Evolutionary conservation across 768 basidiomycete species (phyloP).

Genomic region (Trichaptum fuscoviolaceum): DNA sequence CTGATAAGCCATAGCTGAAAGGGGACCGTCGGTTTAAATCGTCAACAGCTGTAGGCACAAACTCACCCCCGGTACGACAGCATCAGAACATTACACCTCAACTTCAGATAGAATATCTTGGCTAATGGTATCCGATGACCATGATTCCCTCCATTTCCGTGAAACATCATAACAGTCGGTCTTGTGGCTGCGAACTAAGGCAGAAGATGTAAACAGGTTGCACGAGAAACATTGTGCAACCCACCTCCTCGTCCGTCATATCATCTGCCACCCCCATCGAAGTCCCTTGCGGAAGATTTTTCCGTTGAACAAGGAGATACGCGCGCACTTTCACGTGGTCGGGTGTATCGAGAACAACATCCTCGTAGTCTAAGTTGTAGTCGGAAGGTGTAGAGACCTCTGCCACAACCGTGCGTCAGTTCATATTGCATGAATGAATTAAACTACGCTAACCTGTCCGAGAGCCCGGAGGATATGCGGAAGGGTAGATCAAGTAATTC

Average conservation of each 20-base stretch:
- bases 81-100: conserved; percentile 94
- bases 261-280: conserved; percentile 32
- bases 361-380: conserved; percentile 69
- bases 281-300: conserved; percentile 35
- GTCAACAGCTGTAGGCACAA: background rate
- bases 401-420: conserved; percentile 21
- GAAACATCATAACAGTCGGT: conserved; percentile 91
- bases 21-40: background rate
- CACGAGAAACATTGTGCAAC: conserved; percentile 1
- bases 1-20: conserved; percentile 78
- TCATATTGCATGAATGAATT: conserved; percentile 2
- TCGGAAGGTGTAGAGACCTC: conserved; percentile 70
- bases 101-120: conserved; percentile 69
- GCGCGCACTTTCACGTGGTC: conserved; percentile 71
- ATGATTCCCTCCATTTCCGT: conserved; percentile 83
- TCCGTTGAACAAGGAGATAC: conserved; percentile 69
- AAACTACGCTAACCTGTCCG: conserved; percentile 46
- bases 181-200: conserved; percentile 42
- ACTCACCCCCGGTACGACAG: conserved; percentile 86
- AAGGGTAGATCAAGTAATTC: conserved; percentile 86
- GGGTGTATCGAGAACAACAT: conserved; percentile 63
- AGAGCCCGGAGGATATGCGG: conserved; percentile 75
- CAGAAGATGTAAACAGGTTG: background rate
- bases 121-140: conserved; percentile 92
- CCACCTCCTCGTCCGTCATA: conserved; percentile 56